Conservation (phyloP, 129 eudicot species). For the Escallonia rubra region DNA sequence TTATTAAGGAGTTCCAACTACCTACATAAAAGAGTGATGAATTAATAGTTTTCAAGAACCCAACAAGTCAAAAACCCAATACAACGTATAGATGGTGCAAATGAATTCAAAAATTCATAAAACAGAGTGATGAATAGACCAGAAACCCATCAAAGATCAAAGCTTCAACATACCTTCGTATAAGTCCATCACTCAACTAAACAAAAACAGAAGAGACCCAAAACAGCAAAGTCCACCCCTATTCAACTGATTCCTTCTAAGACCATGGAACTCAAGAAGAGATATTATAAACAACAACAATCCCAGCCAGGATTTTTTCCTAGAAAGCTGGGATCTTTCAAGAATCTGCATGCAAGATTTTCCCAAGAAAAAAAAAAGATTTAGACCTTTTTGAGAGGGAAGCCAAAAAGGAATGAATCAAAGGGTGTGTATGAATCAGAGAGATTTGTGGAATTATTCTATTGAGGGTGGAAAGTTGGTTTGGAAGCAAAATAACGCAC, state of each 20-base stretch:
- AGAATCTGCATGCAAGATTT: constrained; percentile 36
- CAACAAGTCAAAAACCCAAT: constrained; percentile 7
- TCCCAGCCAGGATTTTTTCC: constrained; percentile 12
- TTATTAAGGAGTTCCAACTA: too few species aligned
- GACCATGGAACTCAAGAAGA: constrained; percentile 39
- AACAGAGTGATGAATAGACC: constrained; percentile 3
- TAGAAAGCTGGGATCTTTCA: constrained; percentile 34
- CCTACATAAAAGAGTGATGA: neutral
- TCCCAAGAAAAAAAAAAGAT: constrained; percentile 25
- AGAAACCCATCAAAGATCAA: constrained; percentile 10
- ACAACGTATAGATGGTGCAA: neutral
- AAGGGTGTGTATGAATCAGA: constrained; percentile 41
- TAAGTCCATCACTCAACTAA: constrained; percentile 27
- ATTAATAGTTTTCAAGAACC: constrained; percentile 23
- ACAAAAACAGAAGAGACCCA: too few species aligned
- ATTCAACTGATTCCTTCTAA: constrained; percentile 31
- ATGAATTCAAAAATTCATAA: constrained; percentile 1
- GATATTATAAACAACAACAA: neutral
- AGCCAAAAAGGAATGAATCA: constrained; percentile 33
- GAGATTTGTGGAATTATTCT: constrained; percentile 3
- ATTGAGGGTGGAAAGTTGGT: constrained; percentile 16
- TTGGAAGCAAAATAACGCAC: constrained; percentile 33
- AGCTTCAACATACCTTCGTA: constrained; percentile 26
- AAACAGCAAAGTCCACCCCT: too few species aligned
- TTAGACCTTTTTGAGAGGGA: constrained; percentile 22